Evolutionary conservation across 148 eudicot species (phyloP), one percentile per base, ranked within the genome.

Genomic region (Rhododendron ferrugineum): DNA sequence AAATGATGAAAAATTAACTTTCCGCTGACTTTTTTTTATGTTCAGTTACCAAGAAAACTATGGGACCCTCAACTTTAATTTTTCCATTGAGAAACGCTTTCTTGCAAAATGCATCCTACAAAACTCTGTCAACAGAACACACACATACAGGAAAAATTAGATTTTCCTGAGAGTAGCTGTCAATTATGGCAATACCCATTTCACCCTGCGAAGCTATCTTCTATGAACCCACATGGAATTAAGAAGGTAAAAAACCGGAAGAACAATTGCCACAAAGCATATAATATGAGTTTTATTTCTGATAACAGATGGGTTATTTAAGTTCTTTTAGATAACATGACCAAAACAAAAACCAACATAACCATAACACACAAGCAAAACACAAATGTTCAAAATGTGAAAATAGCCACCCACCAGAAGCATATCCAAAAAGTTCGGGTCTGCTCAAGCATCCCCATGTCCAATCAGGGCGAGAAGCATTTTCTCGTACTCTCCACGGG

Each of bases 381-480:
- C 28, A 37, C 83, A 40, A 13, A 13, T n/a, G 23, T 82, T 82
- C 34, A 36, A 42, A 37, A n/a, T n/a, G n/a, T 1, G 26, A 82
- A 58, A 82, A 36, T 42, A 7, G 73, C 79, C 16, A 50, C 47
- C 47, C 26, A 36, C 49, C 22, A 23, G 11, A 83, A 20, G 68
- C 34, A 74, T 32, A 84, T 44, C 34, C 32, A 14, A 26, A 22
- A 10, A 75, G 80, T 3, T 49, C 6, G 28, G 54, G 47, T 54
- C 72, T 52, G 26, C 80, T 78, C 62, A 85, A 80, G 77, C 83
- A 44, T 85, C 78, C 23, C 0, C 78, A 49, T 85, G 79, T 47
- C 83, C 87, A 5, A 79, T 9, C 47, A 85, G 52, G 78, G 87
- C 83, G 7, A 85, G 78, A 11, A 85, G 87, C 78, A 85, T 85